Percentiles rank a stretch among this genome's conserved stretches.
These are phyloP conservation scores for Podospora tetraspora DNA, from an alignment of 495 filamentous ascomycete genomes.

Conservation along the genomic window DNA sequence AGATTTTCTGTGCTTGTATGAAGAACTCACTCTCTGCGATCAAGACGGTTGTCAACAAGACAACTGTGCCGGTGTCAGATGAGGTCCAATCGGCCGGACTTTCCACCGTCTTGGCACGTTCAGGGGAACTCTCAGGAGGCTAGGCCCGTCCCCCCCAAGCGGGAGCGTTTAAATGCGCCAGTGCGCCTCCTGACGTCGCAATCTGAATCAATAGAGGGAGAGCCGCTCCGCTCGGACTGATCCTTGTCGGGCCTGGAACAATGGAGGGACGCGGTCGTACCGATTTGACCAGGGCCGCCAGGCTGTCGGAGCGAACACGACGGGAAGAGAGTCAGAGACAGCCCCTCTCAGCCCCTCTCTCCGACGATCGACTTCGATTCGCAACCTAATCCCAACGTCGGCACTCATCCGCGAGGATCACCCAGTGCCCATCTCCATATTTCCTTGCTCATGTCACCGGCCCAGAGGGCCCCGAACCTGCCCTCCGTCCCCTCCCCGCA, in stretches of 20 bases:
- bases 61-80: not conserved
- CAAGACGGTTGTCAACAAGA: not conserved
- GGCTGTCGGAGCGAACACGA: not conserved
- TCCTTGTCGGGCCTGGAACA: not conserved
- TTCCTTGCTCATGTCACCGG: not conserved
- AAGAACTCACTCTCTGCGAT: too few species aligned
- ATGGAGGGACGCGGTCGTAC: not conserved
- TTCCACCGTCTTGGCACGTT: not conserved
- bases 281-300: not conserved
- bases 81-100: not conserved
- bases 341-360: not conserved
- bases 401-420: not conserved
- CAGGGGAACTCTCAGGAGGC: not conserved
- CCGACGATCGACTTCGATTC: not conserved
- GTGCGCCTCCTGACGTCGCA: not conserved
- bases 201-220: not conserved
- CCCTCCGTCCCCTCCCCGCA: not conserved
- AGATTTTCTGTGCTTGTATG: too few species aligned
- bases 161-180: not conserved
- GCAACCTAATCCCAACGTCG: not conserved
- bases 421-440: not conserved
- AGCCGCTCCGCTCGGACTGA: not conserved
- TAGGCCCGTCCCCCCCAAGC: not conserved
- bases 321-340: not conserved
- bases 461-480: not conserved